Base-by-base conservation (phyloP, 2,329 filamentous ascomycete genomes). In the Aspergillus felis region DNA sequence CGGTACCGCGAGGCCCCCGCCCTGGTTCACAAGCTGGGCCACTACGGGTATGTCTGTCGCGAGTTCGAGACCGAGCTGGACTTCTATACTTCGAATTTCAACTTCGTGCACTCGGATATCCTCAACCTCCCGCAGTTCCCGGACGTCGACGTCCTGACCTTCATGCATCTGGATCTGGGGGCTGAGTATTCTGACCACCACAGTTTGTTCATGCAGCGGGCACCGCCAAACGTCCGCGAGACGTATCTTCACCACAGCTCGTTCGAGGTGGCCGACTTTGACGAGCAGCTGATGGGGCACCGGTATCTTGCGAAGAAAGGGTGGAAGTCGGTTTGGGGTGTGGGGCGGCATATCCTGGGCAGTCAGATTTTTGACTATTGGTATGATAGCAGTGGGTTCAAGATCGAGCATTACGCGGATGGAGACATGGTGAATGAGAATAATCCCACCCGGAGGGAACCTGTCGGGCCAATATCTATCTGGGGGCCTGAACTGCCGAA, bases 321-420 rank as follows among this genome's bases (percentile, higher is more conserved):
- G 1, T 88, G 88, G 68, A 80, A 79, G 65, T 82, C 80, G 64
- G 86, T 86, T 60, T 91, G 88, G 88, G 88, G 88, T 1, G 83
- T 91, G 0, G 88, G 88, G 0, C 74, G 88, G 53, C 87, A 90
- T 75, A 81, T 89, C 24, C 78, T 90, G 64, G 87, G 87, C 3
- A 85, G 81, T 61, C 87, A 90, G 73, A 84, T 90, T 53, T 91
- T 90, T 64, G 87, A 90, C 66, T 89, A 89, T 70, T 89, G 86
- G 86, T 86, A 83, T 66, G 86, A 89, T 71, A 82, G 83, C 0
- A 79, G 77, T 3, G 78, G 78, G 0, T 86, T 87, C 66, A 87
- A 88, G 71, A 75, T 88, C 66, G 86, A 88, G 73, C 86, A 89
- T 70, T 90, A 90, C 64, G 84, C 86, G 17, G 87, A 90, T 68